These are phyloP conservation scores for Trebouxia sp. DNA, from an alignment of 139 green algal genomes.

Conservation along the genomic window DNA sequence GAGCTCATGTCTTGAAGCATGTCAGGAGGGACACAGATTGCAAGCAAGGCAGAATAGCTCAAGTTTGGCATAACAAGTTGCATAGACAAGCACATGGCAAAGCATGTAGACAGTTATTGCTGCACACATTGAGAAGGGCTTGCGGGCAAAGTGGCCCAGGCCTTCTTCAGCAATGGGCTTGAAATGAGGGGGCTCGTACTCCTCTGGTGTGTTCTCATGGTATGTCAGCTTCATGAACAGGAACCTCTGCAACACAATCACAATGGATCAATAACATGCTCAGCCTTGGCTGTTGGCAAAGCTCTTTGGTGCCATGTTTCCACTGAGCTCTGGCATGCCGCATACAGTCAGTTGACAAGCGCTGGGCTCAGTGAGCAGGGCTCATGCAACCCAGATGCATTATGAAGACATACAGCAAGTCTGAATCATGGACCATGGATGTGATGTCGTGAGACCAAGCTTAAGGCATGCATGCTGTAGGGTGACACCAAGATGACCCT, in stretches of 20 bases:
- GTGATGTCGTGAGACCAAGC: too few relatives aligned
- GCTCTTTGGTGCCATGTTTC: neutral
- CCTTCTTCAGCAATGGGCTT: constrained; percentile 36
- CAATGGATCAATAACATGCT: neutral
- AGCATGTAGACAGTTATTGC: neutral
- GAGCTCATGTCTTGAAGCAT: too few relatives aligned
- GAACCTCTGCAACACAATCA: constrained; percentile 57
- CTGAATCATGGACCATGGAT: too few relatives aligned
- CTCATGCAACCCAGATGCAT: too few relatives aligned
- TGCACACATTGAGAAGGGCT: constrained; percentile 67
- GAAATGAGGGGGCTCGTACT: constrained; percentile 85
- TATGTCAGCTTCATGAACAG: constrained; percentile 85
- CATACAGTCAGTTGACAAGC: neutral
- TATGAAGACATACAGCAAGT: too few relatives aligned
- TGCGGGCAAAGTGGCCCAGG: constrained; percentile 57
- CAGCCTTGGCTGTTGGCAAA: neutral
- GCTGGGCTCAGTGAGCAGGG: neutral
- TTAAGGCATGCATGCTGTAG: too few relatives aligned
- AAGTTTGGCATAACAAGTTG: neutral
- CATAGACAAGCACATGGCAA: neutral
- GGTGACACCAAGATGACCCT: too few relatives aligned
- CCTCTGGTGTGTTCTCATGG: constrained; percentile 72
- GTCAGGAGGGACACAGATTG: too few relatives aligned
- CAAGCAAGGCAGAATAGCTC: neutral
- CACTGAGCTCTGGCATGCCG: neutral